These are phyloP conservation scores for Mycena albidolilacea DNA, from an alignment of 768 basidiomycete species.

Conservation along the genomic window DNA sequence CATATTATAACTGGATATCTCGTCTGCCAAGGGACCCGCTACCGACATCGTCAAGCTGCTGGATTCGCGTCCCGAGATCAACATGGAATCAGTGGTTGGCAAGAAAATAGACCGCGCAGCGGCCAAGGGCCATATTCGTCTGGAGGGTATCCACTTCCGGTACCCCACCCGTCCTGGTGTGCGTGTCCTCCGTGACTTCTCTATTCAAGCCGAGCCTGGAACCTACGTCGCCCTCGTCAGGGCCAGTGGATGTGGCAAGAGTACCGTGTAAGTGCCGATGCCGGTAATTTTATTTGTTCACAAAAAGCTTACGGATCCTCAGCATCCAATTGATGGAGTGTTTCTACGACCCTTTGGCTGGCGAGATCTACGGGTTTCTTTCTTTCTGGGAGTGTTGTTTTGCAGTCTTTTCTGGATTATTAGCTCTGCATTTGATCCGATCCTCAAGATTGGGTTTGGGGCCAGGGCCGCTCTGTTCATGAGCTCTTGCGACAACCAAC, in stretches of 20 bases:
- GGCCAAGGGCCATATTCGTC: slow-evolving; percentile 74
- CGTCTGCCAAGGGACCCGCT: slow-evolving; percentile 79
- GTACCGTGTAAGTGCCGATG: slow-evolving; percentile 67
- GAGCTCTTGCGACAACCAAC: too few species aligned
- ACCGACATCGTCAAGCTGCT: slow-evolving; percentile 82
- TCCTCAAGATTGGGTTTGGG: too few species aligned
- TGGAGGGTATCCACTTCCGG: slow-evolving; percentile 89
- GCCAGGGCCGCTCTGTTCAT: too few species aligned
- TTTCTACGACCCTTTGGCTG: slow-evolving; percentile 86
- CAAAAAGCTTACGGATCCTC: slow-evolving; percentile 24
- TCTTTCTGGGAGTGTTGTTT: slow-evolving; percentile 4
- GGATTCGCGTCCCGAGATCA: slow-evolving; percentile 84
- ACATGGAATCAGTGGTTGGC: slow-evolving; percentile 81
- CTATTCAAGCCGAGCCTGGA: slow-evolving; percentile 79
- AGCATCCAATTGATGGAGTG: slow-evolving; percentile 88
- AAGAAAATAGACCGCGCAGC: slow-evolving; percentile 61
- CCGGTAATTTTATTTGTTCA: slow-evolving; percentile 28
- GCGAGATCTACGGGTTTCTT: slow-evolving; percentile 69
- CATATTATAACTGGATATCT: slow-evolving; percentile 1
- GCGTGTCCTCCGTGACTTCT: slow-evolving; percentile 86
- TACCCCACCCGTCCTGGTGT: slow-evolving; percentile 91
- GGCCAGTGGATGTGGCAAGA: slow-evolving; percentile 86
- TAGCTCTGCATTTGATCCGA: too few species aligned
- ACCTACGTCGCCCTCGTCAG: slow-evolving; percentile 89
- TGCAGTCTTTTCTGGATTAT: neutral